Evolutionary conservation across 2,329 filamentous ascomycete genomes (phyloP), one percentile per base, ranked within the genome.

Genomic region (Fusarium robinianum): DNA sequence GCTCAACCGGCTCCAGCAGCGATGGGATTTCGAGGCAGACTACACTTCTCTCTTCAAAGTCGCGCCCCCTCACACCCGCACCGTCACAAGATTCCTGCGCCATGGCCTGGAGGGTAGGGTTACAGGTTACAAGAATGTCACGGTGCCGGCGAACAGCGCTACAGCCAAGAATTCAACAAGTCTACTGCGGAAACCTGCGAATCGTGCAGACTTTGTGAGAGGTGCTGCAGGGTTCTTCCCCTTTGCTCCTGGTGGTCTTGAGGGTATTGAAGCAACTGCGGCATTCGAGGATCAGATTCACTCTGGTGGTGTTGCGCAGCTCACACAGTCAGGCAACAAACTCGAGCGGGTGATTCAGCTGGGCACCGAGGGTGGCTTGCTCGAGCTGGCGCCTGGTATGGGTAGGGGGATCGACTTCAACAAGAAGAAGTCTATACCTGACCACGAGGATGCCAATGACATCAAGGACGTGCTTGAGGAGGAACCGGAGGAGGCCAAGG

Each of bases 131-230:
- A 87, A 85, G 63, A 94, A 96, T 66, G 88, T 97, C 36, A 96
- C 94, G 1, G 84, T 97, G 7, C 90, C 92, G 5, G 89, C 89
- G 22, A 88, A 84, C 61, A 95, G 87, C 60, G 89, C 88, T 11
- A 96, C 88, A 11, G 92, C 90, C 33, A 99, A 96, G 71, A 96
- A 95, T 63, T 96, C 90, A 3, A 97, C 91, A 0, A 96, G 90
- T 5, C 76, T 96, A 26, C 74, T 88, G 11, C 81, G 94, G 31
- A 95, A 95, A 63, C 92, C 92, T 4, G 92, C 89, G 10, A 85
- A 83, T 44, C 81, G 88, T 51, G 89, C 88, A 19, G 91, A 97
- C 35, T 96, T 97, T 67, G 91, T 97, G 9, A 81, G 92, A 49
- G 94, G 94, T 10, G 91, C 88, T 23, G 90, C 91, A 6, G 92